phyloP scores from a whole-genome alignment of 169 alveolate genomes.

The Prorocentrum cordatum region DNA sequence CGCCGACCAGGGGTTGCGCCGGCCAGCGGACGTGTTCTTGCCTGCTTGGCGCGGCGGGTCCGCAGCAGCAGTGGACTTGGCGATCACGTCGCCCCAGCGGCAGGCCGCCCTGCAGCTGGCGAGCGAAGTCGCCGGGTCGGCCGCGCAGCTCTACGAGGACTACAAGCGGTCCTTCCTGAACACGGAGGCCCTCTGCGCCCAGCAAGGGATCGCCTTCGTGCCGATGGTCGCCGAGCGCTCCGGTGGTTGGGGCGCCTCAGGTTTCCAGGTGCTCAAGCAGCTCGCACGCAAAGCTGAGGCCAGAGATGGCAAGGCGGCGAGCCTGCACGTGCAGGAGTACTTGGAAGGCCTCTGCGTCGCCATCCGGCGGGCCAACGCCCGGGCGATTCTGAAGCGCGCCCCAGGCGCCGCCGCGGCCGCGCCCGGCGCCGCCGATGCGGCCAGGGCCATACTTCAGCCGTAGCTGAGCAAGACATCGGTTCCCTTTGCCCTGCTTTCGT shows the following conservation, averaged over 20 bases:
- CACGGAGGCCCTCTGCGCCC: background rate
- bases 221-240: background rate
- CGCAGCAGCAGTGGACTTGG: background rate
- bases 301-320: too few relatives aligned
- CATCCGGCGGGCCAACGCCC: too few relatives aligned
- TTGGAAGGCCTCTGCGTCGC: too few relatives aligned
- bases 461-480: too few relatives aligned
- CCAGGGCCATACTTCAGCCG: too few relatives aligned
- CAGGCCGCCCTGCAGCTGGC: background rate
- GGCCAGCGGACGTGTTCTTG: slow-evolving; percentile 5
- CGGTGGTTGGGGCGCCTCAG: background rate
- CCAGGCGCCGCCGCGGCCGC: too few relatives aligned
- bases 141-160: background rate
- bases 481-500: too few relatives aligned
- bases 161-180: background rate
- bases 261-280: background rate
- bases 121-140: background rate
- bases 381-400: too few relatives aligned
- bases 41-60: background rate
- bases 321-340: too few relatives aligned
- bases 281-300: too few relatives aligned
- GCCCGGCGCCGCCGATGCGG: too few relatives aligned
- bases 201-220: background rate
- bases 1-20: too few relatives aligned
- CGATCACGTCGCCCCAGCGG: background rate